Base-by-base conservation (phyloP, 257 asterid species). In the Oldenlandia corymbosa region DNA sequence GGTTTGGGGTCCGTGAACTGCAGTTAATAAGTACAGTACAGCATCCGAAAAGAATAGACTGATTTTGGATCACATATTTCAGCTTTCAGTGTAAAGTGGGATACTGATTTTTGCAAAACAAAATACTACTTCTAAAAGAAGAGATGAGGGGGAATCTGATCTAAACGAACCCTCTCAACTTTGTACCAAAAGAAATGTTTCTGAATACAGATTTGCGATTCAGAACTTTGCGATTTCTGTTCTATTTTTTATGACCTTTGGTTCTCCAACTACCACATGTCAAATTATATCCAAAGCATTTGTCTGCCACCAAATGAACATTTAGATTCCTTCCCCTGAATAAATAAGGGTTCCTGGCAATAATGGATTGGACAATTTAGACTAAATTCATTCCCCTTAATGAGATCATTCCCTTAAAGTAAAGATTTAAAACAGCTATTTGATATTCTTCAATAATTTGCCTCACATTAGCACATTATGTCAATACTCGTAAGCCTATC, bases 291-390 rank as follows among this genome's bases (percentile, higher is more conserved):
- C 79, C 58, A 63, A 73, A 68, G 9, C 58, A 57, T 80, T 75
- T 87, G 92, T 87, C 97, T 73, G 92, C 97, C 95, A 85, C 85
- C 83, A 82, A 78, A 73, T 80, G 81, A 70, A 75, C 90, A 87
- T 67, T 60, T 53, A 81, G 88, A 83, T 90, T 83, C 92, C 82
- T 45, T 34, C 68, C 83, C 77, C 65, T 73, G 56, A 59, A 59
- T 79, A 54, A 69, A 70, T 8, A 41, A 73, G 52, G n/a, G 39
- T 13, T 28, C 56, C 59, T 62, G 18, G 48, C 54, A 68, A 68
- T 69, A 64, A 66, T 76, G 64, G 42, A 73, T 73, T n/a, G n/a
- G n/a, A n/a, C n/a, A n/a, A n/a, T n/a, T n/a, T 58, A 62, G 55
- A 70, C 66, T 68, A 36, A 69, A 61, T 61, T 79, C 69, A 71